These are phyloP conservation scores for Scheffersomyces parashehatae DNA, from an alignment of 1,139 yeast species.

Conservation along the genomic window DNA sequence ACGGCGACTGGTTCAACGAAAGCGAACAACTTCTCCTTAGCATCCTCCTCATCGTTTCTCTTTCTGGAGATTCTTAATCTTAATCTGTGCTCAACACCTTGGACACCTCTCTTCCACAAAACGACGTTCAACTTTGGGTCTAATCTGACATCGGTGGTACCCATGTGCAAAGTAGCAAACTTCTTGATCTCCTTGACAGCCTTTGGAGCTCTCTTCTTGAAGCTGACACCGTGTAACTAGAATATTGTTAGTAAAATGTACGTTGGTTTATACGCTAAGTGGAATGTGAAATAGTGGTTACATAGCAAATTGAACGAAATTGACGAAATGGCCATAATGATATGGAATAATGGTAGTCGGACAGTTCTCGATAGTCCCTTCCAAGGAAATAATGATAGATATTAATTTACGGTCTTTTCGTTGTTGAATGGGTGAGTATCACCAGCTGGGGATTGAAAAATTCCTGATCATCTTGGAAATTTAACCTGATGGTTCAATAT, in stretches of 20 bases:
- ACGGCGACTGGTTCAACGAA: conserved; percentile 97
- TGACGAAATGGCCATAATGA: no score
- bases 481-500: no score
- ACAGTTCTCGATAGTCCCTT: no score
- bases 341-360: no score
- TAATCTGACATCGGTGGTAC: conserved; percentile 98
- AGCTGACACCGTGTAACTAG: conserved; percentile 94
- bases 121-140: conserved; percentile 99
- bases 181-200: conserved; percentile 99
- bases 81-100: conserved; percentile 97
- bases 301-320: no score
- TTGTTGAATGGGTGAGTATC: no score
- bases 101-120: conserved; percentile 99
- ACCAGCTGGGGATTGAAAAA: no score
- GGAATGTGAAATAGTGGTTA: no score
- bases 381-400: no score
- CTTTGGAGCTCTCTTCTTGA: conserved; percentile 99
- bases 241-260: conserved; percentile 37
- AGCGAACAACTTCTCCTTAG: conserved; percentile 97
- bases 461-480: no score
- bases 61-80: conserved; percentile 99
- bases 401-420: no score
- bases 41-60: conserved; percentile 99
- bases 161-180: conserved; percentile 98
- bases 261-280: no score